Conservation (phyloP, 139 green algal genomes). For the Eudorina sp. region DNA sequence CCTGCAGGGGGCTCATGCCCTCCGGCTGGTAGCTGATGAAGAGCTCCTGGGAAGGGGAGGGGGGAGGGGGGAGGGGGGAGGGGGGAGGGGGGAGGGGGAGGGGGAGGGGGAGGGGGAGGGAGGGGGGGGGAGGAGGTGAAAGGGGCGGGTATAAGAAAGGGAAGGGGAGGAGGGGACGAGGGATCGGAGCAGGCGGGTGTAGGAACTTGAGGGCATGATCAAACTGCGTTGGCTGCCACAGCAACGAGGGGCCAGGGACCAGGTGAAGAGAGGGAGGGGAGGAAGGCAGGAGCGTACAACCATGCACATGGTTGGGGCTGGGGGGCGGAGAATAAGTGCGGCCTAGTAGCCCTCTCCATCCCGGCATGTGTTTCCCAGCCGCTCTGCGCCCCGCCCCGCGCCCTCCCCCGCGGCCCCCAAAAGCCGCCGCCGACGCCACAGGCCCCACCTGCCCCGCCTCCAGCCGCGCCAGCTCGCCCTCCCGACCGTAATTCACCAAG, state of each 20-base stretch:
- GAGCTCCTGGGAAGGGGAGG: conserved; percentile 12
- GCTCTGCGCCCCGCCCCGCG: neutral
- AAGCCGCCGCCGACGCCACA: neutral
- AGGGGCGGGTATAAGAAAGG: neutral
- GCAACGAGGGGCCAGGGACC: no score
- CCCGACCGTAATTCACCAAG: no score
- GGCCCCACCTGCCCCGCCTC: neutral
- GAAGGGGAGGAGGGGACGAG: neutral
- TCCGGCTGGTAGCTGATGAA: conserved; percentile 48
- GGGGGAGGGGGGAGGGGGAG: neutral
- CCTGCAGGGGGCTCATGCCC: conserved; percentile 34
- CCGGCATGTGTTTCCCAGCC: no score
- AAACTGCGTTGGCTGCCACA: no score
- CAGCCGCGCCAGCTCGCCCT: neutral
- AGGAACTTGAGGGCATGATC: no score
- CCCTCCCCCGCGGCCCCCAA: neutral
- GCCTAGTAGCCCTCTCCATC: no score
- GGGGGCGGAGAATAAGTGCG: no score
- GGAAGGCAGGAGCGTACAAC: no score
- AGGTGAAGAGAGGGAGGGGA: no score
- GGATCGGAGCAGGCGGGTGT: neutral
- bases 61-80: neutral
- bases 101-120: neutral
- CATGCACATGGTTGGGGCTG: no score
- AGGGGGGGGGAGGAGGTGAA: neutral